phyloP scores from a whole-genome alignment of 2,329 filamentous ascomycete species.

The Fusarium algeriense region DNA sequence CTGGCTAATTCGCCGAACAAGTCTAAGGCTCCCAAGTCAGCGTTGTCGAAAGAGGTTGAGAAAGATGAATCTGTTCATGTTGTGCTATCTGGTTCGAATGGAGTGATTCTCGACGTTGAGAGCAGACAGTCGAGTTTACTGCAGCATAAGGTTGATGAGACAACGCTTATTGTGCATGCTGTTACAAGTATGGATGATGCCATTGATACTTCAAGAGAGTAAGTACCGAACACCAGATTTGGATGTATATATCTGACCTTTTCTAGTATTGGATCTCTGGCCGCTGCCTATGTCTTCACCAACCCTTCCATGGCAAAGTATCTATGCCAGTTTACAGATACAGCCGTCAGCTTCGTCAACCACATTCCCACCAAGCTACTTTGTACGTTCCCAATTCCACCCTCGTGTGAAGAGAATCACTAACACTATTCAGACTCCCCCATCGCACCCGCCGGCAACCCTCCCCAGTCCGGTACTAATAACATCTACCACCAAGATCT shows the following conservation, averaged over 20 bases:
- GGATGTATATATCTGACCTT: not conserved
- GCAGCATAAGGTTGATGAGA: slow-evolving; percentile 16
- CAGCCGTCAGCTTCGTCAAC: slow-evolving; percentile 22
- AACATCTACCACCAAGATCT: slow-evolving; percentile 8
- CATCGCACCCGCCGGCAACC: not conserved
- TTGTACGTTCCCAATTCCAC: not conserved
- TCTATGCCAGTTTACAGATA: slow-evolving; percentile 21
- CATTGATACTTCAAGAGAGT: slow-evolving; percentile 18
- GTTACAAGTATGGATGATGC: slow-evolving; percentile 38
- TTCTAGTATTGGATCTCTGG: slow-evolving; percentile 13
- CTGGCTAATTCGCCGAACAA: not conserved
- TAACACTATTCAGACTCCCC: slow-evolving; percentile 8
- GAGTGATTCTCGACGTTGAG: slow-evolving; percentile 24
- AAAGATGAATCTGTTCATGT: slow-evolving; percentile 23
- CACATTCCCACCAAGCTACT: slow-evolving; percentile 20
- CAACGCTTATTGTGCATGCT: slow-evolving; percentile 21
- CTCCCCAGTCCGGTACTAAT: not conserved
- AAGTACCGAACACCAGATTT: rapidly evolving
- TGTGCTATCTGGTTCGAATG: slow-evolving; percentile 19
- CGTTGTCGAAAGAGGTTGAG: slow-evolving; percentile 4
- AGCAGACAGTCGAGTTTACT: slow-evolving; percentile 15
- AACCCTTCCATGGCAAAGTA: slow-evolving; percentile 30
- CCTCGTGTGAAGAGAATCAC: rapidly evolving
- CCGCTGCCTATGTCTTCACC: slow-evolving; percentile 27
- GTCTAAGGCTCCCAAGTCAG: not conserved